Conservation (phyloP, 2,329 filamentous ascomycete genomes). For the Colletotrichum horii region DNA sequence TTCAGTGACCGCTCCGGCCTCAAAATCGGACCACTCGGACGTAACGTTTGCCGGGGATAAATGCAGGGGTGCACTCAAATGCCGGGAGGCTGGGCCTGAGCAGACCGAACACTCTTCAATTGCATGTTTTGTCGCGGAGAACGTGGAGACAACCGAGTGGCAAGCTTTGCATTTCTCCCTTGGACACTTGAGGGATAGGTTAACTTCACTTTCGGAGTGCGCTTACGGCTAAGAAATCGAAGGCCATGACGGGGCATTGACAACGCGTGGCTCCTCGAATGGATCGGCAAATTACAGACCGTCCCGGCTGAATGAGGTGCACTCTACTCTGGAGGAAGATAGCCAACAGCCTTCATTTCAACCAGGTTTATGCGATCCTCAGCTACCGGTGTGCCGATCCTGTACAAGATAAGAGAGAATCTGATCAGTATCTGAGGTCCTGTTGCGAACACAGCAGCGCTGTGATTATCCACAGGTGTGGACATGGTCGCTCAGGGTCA, state of each 20-base stretch:
- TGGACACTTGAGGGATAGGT: not conserved
- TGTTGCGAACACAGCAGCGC: not conserved
- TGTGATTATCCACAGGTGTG: not conserved
- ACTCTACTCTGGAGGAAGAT: not conserved
- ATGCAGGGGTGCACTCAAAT: not conserved
- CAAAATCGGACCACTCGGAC: not conserved
- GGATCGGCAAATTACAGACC: not conserved
- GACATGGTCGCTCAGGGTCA: not conserved
- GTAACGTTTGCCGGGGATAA: not conserved
- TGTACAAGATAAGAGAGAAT: not conserved
- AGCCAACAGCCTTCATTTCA: not conserved
- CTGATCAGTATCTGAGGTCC: not conserved
- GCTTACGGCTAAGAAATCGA: not conserved
- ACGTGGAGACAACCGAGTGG: no score
- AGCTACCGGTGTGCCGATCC: not conserved
- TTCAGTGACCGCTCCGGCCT: not conserved
- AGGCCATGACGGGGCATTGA: not conserved
- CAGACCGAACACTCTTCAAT: not conserved
- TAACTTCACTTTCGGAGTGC: not conserved
- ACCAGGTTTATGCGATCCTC: not conserved
- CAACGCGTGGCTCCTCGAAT: not conserved
- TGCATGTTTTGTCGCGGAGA: not conserved
- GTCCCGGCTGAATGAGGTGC: not conserved
- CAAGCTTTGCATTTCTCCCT: not conserved
- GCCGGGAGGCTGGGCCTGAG: not conserved